Evolutionary conservation across 768 basidiomycete species (phyloP).

Genomic region (Austroboletus festivus): DNA sequence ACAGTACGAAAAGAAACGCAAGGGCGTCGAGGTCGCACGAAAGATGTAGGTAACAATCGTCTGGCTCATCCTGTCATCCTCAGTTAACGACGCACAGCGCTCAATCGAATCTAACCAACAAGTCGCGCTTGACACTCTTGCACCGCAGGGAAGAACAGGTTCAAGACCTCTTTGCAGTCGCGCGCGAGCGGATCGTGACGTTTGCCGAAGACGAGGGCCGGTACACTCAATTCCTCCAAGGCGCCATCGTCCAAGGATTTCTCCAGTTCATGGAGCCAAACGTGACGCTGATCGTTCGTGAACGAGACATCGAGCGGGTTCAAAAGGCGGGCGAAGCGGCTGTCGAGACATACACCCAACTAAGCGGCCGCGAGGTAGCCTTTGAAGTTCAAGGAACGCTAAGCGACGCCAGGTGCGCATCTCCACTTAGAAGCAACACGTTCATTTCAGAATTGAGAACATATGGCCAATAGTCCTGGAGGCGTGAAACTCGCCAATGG

Average conservation of each 20-base stretch:
- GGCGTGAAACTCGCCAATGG: slow-evolving; percentile 78
- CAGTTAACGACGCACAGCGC: slow-evolving; percentile 63
- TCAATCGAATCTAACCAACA: slow-evolving; percentile 95
- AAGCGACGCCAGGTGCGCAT: slow-evolving; percentile 61
- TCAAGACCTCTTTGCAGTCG: slow-evolving; percentile 79
- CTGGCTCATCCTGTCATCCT: background rate
- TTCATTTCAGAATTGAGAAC: no score
- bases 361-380: slow-evolving; percentile 67
- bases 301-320: slow-evolving; percentile 60
- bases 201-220: slow-evolving; percentile 63
- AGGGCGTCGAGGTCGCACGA: slow-evolving; percentile 89
- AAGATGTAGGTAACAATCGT: slow-evolving; percentile 79
- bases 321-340: slow-evolving; percentile 67
- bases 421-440: no score
- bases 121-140: slow-evolving; percentile 85
- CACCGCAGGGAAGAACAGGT: slow-evolving; percentile 90
- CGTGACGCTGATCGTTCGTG: slow-evolving; percentile 64
- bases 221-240: slow-evolving; percentile 81
- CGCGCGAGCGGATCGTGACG: slow-evolving; percentile 59
- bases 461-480: slow-evolving; percentile 57
- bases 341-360: slow-evolving; percentile 62
- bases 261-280: slow-evolving; percentile 76
- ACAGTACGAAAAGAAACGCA: slow-evolving; percentile 93
- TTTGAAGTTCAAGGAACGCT: slow-evolving; percentile 61
- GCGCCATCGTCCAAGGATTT: slow-evolving; percentile 80